Conservation (phyloP, 2,329 filamentous ascomycete genomes). For the Trichoderma breve region DNA sequence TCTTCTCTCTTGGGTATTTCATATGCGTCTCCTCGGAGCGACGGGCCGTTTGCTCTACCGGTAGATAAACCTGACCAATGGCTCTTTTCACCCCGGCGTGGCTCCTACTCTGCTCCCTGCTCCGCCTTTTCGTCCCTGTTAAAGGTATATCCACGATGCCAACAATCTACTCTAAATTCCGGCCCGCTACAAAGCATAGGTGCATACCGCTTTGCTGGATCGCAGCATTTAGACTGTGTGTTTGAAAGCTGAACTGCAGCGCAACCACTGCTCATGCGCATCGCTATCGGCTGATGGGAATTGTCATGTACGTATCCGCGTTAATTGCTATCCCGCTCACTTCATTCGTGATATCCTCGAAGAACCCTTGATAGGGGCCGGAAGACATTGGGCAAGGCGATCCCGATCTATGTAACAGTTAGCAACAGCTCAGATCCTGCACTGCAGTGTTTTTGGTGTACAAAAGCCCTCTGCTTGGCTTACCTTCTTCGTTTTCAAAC, state of each 20-base stretch:
- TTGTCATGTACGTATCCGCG: constrained; percentile 6
- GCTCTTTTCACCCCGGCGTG: not conserved
- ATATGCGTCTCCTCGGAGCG: not conserved
- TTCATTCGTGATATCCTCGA: constrained; percentile 34
- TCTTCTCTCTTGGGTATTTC: constrained; percentile 17
- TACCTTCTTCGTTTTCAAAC: constrained; percentile 77
- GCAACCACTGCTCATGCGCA: not conserved
- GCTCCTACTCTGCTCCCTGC: not conserved
- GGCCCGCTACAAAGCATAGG: not conserved
- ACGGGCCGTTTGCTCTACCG: not conserved
- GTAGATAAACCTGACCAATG: not conserved
- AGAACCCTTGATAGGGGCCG: constrained; percentile 55
- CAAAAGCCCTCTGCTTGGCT: constrained; percentile 36
- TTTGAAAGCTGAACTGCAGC: not conserved
- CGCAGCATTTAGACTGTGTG: not conserved
- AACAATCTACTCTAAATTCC: not conserved
- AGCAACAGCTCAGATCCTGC: not conserved
- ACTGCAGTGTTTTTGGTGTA: not conserved
- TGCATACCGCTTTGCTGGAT: not conserved
- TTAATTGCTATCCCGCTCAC: constrained; percentile 18
- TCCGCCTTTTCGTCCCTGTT: not conserved
- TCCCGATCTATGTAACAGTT: constrained; percentile 49
- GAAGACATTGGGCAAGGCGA: constrained; percentile 49
- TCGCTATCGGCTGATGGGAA: not conserved
- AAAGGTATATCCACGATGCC: not conserved